Evolutionary conservation across 2,329 filamentous ascomycete species (phyloP).

Genomic region (Sphaceloma murrayae): DNA sequence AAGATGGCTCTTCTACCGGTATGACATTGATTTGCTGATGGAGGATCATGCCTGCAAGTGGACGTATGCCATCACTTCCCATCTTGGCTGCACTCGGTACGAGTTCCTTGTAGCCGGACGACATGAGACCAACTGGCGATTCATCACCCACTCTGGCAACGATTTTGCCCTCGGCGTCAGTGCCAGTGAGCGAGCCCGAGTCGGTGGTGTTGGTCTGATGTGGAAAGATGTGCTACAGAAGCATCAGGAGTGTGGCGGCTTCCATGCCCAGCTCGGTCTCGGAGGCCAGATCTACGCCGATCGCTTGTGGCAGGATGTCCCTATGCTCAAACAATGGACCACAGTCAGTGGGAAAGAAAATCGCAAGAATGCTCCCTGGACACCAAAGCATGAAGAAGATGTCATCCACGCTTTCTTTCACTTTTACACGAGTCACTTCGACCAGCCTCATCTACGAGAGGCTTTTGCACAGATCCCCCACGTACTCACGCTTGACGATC

Average conservation of each 20-base stretch:
- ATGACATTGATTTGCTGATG: slow-evolving; percentile 86
- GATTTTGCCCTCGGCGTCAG: slow-evolving; percentile 86
- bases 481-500: slow-evolving; percentile 84
- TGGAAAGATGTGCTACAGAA: slow-evolving; percentile 99
- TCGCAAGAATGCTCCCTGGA: slow-evolving; percentile 83
- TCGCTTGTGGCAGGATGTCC: slow-evolving; percentile 90
- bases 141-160: slow-evolving; percentile 91
- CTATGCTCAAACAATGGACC: slow-evolving; percentile 88
- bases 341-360: slow-evolving; percentile 87
- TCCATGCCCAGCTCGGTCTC: slow-evolving; percentile 84
- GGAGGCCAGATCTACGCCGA: slow-evolving; percentile 96
- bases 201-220: slow-evolving; percentile 90
- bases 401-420: slow-evolving; percentile 96
- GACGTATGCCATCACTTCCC: slow-evolving; percentile 97
- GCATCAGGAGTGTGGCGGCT: slow-evolving; percentile 90
- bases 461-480: slow-evolving; percentile 97
- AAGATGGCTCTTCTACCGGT: slow-evolving; percentile 91
- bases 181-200: slow-evolving; percentile 70
- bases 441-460: slow-evolving; percentile 87
- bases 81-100: slow-evolving; percentile 93
- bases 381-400: slow-evolving; percentile 88
- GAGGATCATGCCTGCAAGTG: slow-evolving; percentile 74
- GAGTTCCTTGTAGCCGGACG: slow-evolving; percentile 92
- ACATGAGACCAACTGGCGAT: slow-evolving; percentile 85
- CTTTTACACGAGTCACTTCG: slow-evolving; percentile 97